Conservation (phyloP, 345 rosid species). For the Aquilaria malaccensis region DNA sequence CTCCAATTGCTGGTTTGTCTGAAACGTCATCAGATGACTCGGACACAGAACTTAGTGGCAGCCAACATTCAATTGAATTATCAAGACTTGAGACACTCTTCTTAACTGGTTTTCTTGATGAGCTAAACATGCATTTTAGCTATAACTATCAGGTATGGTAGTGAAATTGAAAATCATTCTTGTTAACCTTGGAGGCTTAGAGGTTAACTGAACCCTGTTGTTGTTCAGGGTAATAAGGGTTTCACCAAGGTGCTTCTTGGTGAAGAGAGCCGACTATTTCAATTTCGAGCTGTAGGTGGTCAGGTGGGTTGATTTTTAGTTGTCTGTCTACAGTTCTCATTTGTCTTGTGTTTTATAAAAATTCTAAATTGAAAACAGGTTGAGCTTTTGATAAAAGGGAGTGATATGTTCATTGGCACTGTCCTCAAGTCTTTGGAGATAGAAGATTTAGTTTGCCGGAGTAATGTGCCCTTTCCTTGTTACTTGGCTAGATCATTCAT, state of each 20-base stretch:
- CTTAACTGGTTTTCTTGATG: constrained; percentile 86
- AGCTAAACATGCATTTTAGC: constrained; percentile 69
- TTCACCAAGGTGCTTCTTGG: constrained; percentile 72
- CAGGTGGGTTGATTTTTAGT: constrained; percentile 44
- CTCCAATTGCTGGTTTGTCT: constrained; percentile 73
- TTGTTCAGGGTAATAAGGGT: constrained; percentile 46
- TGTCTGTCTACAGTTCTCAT: constrained; percentile 9
- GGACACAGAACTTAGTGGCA: constrained; percentile 44
- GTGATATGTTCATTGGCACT: constrained; percentile 81
- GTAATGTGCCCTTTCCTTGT: constrained; percentile 39
- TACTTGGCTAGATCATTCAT: constrained; percentile 89
- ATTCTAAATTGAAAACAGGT: constrained; percentile 45
- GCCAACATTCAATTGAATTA: constrained; percentile 27
- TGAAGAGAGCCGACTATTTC: constrained; percentile 59
- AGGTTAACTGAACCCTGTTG: constrained; percentile 15
- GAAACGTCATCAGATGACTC: constrained; percentile 89
- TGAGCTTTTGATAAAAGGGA: constrained; percentile 70
- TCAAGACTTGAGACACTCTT: constrained; percentile 55
- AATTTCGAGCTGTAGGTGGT: constrained; percentile 93
- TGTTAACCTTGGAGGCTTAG: constrained; percentile 12
- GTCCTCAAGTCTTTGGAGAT: constrained; percentile 87
- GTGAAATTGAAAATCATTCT: constrained; percentile 1
- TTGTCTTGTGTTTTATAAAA: constrained; percentile 15
- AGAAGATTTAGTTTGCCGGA: constrained; percentile 76
- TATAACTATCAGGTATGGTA: constrained; percentile 56